Conservation (phyloP, 331 rosid genomes). For the Dryas integrifolia region DNA sequence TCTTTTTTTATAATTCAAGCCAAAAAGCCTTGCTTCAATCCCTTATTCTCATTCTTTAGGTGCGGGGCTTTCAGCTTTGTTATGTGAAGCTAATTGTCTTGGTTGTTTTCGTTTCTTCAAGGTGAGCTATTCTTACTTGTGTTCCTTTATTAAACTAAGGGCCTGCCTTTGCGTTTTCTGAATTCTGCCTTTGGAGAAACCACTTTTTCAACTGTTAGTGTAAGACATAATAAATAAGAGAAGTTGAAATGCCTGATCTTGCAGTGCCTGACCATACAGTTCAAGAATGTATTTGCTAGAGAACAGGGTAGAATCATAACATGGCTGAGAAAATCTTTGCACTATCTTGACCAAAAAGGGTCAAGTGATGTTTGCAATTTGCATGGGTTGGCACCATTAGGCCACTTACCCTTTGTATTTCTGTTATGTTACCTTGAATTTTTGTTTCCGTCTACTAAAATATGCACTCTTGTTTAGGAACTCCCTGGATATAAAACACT, state of each 20-base stretch:
- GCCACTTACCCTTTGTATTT: neutral
- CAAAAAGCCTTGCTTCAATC: neutral
- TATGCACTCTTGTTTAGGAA: too few species aligned
- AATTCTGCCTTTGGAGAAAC: neutral
- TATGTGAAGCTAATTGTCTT: neutral
- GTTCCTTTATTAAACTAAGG: too few species aligned
- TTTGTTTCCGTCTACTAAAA: neutral
- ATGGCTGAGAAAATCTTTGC: too few species aligned
- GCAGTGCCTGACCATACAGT: too few species aligned
- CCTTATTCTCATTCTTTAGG: neutral
- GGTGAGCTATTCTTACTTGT: slow-evolving; percentile 6
- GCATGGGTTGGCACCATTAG: too few species aligned
- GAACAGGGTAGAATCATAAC: too few species aligned
- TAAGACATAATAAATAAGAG: too few species aligned
- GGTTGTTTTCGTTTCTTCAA: slow-evolving; percentile 4
- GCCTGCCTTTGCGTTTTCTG: neutral
- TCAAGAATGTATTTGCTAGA: too few species aligned
- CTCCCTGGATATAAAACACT: neutral
- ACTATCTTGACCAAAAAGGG: too few species aligned
- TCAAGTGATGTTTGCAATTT: too few species aligned
- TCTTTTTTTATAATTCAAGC: neutral
- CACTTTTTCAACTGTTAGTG: too few species aligned
- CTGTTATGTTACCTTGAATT: neutral
- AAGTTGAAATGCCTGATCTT: too few species aligned
- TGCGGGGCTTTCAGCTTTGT: slow-evolving; percentile 6